Conservation (phyloP, 768 basidiomycete species). For the Tephrocybe sp. region DNA sequence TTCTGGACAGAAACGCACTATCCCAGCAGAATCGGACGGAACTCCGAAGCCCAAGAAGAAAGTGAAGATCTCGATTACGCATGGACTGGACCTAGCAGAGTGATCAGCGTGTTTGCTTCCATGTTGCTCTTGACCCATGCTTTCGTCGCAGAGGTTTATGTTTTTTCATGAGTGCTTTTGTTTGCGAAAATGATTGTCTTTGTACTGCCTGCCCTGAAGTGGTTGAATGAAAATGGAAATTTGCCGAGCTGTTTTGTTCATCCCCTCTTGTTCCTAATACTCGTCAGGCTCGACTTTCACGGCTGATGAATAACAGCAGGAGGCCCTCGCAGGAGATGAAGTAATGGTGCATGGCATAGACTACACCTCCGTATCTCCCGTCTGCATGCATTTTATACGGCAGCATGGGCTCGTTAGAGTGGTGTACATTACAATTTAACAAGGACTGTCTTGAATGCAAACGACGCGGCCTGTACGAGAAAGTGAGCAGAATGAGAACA, state of each 20-base stretch:
- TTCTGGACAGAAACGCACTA: constrained; percentile 32
- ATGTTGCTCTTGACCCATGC: background rate
- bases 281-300: constrained; percentile 34
- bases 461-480: background rate
- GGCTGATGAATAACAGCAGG: constrained; percentile 40
- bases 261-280: constrained; percentile 44
- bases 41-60: constrained; percentile 48
- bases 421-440: constrained; percentile 61
- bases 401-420: constrained; percentile 77
- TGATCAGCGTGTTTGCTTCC: constrained; percentile 26
- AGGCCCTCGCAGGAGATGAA: constrained; percentile 90
- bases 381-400: constrained; percentile 45
- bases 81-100: constrained; percentile 73
- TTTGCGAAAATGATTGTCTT: background rate
- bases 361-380: constrained; percentile 89
- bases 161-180: background rate
- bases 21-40: constrained; percentile 22
- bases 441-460: background rate
- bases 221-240: constrained; percentile 7
- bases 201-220: constrained; percentile 23
- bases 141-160: too few species aligned
- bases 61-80: constrained; percentile 68
- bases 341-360: constrained; percentile 85
- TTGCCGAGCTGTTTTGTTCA: constrained; percentile 6
- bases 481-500: background rate